These are phyloP conservation scores for Pharus latifolius DNA, from an alignment of 176 grass and related monocot species.

Conservation along the genomic window DNA sequence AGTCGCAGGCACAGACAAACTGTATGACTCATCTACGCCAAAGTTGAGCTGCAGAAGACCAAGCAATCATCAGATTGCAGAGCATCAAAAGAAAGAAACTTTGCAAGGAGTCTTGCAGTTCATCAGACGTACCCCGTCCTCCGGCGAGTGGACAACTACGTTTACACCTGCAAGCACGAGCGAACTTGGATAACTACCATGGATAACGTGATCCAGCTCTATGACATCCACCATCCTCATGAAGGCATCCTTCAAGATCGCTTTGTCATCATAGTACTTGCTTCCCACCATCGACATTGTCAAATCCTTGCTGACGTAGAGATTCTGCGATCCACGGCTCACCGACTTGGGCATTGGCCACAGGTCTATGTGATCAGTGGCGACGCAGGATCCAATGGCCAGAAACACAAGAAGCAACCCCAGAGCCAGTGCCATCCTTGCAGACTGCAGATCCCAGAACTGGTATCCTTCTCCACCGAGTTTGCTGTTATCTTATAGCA, in stretches of 20 bases:
- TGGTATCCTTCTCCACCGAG: background rate
- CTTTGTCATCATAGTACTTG: conserved; percentile 50
- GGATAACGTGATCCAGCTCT: conserved; percentile 38
- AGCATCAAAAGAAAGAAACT: background rate
- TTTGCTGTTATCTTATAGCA: background rate
- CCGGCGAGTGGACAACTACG: conserved; percentile 33
- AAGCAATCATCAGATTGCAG: background rate
- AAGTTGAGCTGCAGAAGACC: conserved; percentile 52
- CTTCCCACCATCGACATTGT: conserved; percentile 42
- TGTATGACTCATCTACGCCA: conserved; percentile 75
- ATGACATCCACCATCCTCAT: conserved; percentile 55
- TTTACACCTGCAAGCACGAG: conserved; percentile 42
- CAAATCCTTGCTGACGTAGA: conserved; percentile 57
- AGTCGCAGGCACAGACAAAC: conserved; percentile 38
- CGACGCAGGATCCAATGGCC: background rate
- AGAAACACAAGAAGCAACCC: conserved; percentile 1
- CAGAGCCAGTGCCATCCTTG: background rate
- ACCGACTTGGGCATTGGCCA: conserved; percentile 82
- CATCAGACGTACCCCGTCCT: conserved; percentile 32
- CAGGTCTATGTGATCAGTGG: conserved; percentile 30
- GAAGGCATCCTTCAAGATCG: conserved; percentile 63
- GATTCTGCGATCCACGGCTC: conserved; percentile 33
- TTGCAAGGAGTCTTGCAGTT: background rate
- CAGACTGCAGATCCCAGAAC: background rate
- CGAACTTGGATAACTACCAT: conserved; percentile 21